These are phyloP conservation scores for Leccinum subrobustum DNA, from an alignment of 1,284 basidiomycete genomes.

Conservation along the genomic window DNA sequence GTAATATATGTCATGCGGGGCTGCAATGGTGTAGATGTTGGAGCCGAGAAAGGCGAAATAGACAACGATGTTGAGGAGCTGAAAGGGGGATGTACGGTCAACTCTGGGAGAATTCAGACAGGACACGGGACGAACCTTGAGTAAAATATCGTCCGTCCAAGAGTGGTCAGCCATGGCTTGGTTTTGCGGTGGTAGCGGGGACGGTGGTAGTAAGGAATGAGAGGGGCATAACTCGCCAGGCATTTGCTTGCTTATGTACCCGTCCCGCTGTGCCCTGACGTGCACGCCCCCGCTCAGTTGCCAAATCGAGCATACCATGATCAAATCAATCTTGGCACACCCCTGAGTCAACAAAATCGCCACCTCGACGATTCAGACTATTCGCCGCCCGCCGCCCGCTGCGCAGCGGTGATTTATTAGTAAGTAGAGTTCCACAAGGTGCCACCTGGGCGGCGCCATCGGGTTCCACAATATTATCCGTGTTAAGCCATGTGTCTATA, in stretches of 20 bases:
- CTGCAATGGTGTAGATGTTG: constrained; percentile 83
- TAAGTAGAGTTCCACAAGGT: background rate
- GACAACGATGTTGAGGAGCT: constrained; percentile 78
- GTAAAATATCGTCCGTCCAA: constrained; percentile 75
- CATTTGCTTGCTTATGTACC: constrained; percentile 31
- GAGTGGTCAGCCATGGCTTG: constrained; percentile 50
- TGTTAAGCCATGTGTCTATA: background rate
- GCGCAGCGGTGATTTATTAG: background rate
- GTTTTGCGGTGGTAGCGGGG: background rate
- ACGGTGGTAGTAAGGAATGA: constrained; percentile 16
- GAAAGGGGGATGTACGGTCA: background rate
- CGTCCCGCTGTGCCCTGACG: constrained; percentile 18
- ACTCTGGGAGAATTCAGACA: background rate
- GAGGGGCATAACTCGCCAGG: constrained; percentile 11
- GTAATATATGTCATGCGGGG: constrained; percentile 67
- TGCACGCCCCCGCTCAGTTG: constrained; percentile 17
- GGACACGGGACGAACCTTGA: constrained; percentile 58
- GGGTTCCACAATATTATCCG: background rate
- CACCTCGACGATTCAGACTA: background rate
- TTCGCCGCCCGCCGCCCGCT: background rate
- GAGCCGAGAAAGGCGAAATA: constrained; percentile 85
- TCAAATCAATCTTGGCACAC: background rate
- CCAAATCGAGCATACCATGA: constrained; percentile 10
- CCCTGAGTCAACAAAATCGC: background rate
- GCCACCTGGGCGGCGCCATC: background rate